Evolutionary conservation across 2,329 filamentous ascomycete species (phyloP).

Genomic region (Bimuria novae-zelandiae): DNA sequence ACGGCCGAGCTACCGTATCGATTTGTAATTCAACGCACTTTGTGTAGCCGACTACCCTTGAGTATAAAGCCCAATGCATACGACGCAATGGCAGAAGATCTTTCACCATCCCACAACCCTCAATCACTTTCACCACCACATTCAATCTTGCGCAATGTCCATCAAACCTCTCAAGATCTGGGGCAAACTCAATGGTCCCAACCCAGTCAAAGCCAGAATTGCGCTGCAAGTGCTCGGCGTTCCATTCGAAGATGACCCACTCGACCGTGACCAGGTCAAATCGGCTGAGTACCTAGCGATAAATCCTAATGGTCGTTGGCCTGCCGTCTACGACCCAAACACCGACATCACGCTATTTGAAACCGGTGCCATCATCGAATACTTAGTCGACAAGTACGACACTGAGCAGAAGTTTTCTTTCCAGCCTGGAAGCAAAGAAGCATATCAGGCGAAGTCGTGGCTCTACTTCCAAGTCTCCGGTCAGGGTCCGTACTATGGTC

Average conservation of each 20-base stretch:
- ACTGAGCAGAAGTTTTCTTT: slow-evolving; percentile 46
- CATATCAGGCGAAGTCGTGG: slow-evolving; percentile 50
- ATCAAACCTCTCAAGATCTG: neutral
- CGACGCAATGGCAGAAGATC: too few relatives aligned
- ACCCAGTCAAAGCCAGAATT: neutral
- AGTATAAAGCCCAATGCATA: too few relatives aligned
- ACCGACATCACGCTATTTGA: slow-evolving; percentile 50
- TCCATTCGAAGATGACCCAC: neutral
- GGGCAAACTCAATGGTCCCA: neutral
- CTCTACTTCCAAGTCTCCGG: slow-evolving; percentile 53
- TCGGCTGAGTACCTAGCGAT: neutral
- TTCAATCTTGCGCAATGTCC: neutral
- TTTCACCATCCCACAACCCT: neutral
- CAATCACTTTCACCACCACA: neutral
- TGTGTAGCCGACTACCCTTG: too few relatives aligned
- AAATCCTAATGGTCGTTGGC: slow-evolving; percentile 24
- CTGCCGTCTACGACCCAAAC: slow-evolving; percentile 55
- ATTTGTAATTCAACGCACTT: too few relatives aligned
- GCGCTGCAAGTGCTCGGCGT: neutral
- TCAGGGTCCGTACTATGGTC: slow-evolving; percentile 54
- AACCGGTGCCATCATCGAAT: slow-evolving; percentile 53
- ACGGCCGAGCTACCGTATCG: too few relatives aligned
- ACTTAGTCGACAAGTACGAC: slow-evolving; percentile 53
- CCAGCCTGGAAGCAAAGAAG: slow-evolving; percentile 38
- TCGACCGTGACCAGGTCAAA: neutral